Conservation (phyloP, 1,284 basidiomycete species). For the Cryptococcus maquisensis region DNA sequence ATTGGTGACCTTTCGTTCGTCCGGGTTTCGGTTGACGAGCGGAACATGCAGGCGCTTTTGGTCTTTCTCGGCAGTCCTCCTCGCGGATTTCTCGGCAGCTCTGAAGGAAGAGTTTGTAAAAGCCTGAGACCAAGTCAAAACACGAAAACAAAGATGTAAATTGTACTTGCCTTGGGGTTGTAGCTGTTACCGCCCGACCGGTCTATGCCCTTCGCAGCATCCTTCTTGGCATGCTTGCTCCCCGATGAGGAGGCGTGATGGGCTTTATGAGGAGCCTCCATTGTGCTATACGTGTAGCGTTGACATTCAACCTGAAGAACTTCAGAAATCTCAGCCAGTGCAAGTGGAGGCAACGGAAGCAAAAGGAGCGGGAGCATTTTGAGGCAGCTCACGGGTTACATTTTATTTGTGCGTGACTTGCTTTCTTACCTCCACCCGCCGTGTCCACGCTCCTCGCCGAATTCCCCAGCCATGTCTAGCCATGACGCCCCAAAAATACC, state of each 20-base stretch:
- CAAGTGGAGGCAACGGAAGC: not conserved
- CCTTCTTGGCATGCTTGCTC: constrained; percentile 70
- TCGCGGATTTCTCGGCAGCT: constrained; percentile 78
- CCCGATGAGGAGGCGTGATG: constrained; percentile 71
- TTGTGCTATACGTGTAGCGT: constrained; percentile 10
- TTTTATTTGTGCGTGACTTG: not conserved
- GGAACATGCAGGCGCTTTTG: constrained; percentile 95
- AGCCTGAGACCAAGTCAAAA: constrained; percentile 49
- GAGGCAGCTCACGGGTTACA: not conserved
- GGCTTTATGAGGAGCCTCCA: constrained; percentile 60
- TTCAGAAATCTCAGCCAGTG: not conserved
- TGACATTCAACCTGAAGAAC: not conserved
- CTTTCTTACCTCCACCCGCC: constrained; percentile 14
- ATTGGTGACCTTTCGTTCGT: constrained; percentile 56
- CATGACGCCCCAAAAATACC: constrained; percentile 47
- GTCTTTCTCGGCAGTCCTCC: constrained; percentile 86
- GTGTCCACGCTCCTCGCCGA: constrained; percentile 12
- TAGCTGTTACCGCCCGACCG: constrained; percentile 57
- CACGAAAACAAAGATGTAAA: not conserved
- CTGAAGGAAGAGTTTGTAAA: constrained; percentile 90
- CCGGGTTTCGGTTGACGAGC: constrained; percentile 87
- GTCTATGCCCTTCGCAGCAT: constrained; percentile 62
- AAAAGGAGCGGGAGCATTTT: not conserved
- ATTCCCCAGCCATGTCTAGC: not conserved
- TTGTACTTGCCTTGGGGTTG: constrained; percentile 77